These are phyloP conservation scores for Thermoascus crustaceus DNA, from an alignment of 2,329 filamentous ascomycete species.

Conservation along the genomic window DNA sequence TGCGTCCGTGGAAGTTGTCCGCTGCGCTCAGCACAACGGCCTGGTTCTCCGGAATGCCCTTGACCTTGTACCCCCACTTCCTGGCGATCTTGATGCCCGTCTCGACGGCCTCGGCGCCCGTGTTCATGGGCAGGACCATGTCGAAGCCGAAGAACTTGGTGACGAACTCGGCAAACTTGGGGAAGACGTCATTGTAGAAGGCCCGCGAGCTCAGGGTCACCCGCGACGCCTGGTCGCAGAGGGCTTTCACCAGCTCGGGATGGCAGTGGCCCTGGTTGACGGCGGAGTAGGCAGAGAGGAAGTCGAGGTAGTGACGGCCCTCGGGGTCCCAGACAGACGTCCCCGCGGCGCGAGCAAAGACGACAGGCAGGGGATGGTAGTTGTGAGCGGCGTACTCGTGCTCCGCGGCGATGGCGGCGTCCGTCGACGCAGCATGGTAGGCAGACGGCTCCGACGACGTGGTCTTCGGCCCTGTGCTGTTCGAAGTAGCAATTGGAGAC, in stretches of 20 bases:
- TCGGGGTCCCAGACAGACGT: conserved; percentile 95
- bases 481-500: conserved; percentile 17
- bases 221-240: conserved; percentile 80
- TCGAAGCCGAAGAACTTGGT: conserved; percentile 86
- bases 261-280: conserved; percentile 99
- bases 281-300: conserved; percentile 93
- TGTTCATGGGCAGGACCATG: conserved; percentile 98
- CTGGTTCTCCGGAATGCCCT: conserved; percentile 76
- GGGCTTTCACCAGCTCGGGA: conserved; percentile 83
- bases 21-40: conserved; percentile 75
- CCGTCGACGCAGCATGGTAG: conserved; percentile 70
- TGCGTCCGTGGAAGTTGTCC: conserved; percentile 95
- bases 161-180: conserved; percentile 87
- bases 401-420: conserved; percentile 71
- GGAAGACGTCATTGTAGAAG: conserved; percentile 98
- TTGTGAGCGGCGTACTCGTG: conserved; percentile 89
- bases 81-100: conserved; percentile 92
- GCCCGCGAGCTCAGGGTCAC: conserved; percentile 88
- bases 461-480: conserved; percentile 27
- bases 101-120: conserved; percentile 91
- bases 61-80: conserved; percentile 97
- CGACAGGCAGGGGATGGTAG: conserved; percentile 93
- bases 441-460: conserved; percentile 35
- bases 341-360: conserved; percentile 78
- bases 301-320: conserved; percentile 91